Conservation (phyloP, 2,329 filamentous ascomycete species). For the Epichloe gansuensis region DNA sequence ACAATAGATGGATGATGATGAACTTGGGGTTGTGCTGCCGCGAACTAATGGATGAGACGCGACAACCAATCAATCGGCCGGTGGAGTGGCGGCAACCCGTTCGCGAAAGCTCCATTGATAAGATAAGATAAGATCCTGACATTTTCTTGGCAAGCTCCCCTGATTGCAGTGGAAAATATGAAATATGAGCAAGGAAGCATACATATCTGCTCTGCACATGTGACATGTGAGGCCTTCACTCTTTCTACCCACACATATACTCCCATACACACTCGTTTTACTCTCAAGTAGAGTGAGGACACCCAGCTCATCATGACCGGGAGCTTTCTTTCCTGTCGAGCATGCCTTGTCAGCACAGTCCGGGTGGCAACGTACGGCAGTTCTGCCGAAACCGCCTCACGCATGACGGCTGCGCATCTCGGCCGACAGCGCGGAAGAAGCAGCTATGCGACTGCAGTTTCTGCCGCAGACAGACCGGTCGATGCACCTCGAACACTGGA, state of each 20-base stretch:
- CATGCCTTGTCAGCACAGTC: slow-evolving; percentile 16
- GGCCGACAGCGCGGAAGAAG: slow-evolving; percentile 5
- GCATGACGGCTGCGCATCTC: slow-evolving; percentile 3
- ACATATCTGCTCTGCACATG: not conserved
- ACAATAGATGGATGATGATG: not conserved
- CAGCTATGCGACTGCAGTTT: slow-evolving; percentile 7
- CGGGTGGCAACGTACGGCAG: slow-evolving; percentile 8
- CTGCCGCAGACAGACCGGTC: slow-evolving; percentile 2
- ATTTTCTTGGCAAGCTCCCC: too few relatives aligned
- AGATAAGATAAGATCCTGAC: slow-evolving; percentile 5
- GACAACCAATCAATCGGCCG: slow-evolving; percentile 1
- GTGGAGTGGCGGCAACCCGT: slow-evolving; percentile 15
- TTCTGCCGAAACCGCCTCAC: not conserved
- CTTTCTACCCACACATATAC: not conserved
- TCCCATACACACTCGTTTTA: too few relatives aligned
- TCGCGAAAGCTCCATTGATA: slow-evolving; percentile 40
- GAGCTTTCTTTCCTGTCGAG: slow-evolving; percentile 15
- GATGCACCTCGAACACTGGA: slow-evolving; percentile 15
- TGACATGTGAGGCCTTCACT: not conserved
- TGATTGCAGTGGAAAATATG: not conserved
- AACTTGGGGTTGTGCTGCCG: too few relatives aligned
- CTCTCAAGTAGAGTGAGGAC: not conserved
- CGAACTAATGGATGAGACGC: not conserved
- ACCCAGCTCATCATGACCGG: slow-evolving; percentile 13
- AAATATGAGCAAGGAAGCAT: not conserved